Evolutionary conservation across 257 asterid genomes (phyloP).

Genomic region (Scutellaria barbata): DNA sequence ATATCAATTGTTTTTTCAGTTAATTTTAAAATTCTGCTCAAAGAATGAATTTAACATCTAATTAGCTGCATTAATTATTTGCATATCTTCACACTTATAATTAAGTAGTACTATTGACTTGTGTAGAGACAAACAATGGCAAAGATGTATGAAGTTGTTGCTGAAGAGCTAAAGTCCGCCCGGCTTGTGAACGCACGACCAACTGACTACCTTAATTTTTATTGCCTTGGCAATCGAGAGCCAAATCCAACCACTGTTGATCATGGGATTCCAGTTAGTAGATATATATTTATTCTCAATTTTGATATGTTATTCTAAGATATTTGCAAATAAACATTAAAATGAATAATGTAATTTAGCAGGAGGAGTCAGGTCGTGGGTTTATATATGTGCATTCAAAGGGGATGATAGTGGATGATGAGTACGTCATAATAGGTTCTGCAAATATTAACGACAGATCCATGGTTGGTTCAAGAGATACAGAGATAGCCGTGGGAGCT

Average conservation of each 20-base stretch:
- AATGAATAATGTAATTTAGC: not conserved
- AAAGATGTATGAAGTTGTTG: slow-evolving; percentile 46
- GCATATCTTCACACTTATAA: not conserved
- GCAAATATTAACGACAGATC: not conserved
- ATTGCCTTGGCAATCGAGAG: slow-evolving; percentile 48
- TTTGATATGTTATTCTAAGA: too few species aligned
- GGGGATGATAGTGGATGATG: slow-evolving; percentile 18
- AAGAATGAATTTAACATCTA: too few species aligned
- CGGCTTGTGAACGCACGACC: slow-evolving; percentile 36
- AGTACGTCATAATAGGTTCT: not conserved
- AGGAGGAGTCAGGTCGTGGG: not conserved
- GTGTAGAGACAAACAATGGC: slow-evolving; percentile 51
- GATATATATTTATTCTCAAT: too few species aligned
- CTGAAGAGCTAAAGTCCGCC: slow-evolving; percentile 33
- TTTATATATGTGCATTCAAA: slow-evolving; percentile 11
- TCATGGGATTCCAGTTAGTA: not conserved
- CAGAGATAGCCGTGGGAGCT: not conserved
- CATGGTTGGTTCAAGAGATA: not conserved
- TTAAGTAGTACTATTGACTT: too few species aligned
- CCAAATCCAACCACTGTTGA: not conserved
- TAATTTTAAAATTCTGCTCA: too few species aligned
- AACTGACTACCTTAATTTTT: slow-evolving; percentile 45
- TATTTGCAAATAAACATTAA: too few species aligned
- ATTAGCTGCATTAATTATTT: too few species aligned
- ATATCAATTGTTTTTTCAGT: too few species aligned